Conservation (phyloP, 805 yeast genomes). For the Sugiyamaella chiloensis region DNA sequence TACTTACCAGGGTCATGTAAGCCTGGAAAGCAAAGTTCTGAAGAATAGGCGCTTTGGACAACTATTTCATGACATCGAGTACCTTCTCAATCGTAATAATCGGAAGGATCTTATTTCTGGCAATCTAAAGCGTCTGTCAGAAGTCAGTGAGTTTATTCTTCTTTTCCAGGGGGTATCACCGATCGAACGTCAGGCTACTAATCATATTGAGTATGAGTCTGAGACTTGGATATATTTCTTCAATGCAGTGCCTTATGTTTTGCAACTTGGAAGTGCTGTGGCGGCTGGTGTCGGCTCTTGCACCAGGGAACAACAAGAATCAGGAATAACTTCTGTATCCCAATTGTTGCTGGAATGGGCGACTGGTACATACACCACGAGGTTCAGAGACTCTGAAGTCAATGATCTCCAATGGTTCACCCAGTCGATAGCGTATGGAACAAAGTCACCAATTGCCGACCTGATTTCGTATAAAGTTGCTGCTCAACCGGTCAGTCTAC, state of each 20-base stretch:
- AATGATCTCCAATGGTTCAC: background rate
- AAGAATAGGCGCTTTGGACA: conserved; percentile 77
- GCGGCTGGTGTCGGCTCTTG: conserved; percentile 33
- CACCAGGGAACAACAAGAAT: conserved; percentile 21
- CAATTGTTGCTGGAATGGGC: conserved; percentile 29
- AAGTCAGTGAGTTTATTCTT: conserved; percentile 60
- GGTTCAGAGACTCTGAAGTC: conserved; percentile 24
- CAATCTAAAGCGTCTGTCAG: conserved; percentile 47
- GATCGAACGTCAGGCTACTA: conserved; percentile 65
- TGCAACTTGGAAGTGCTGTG: conserved; percentile 43
- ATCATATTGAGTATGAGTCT: conserved; percentile 88
- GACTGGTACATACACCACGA: conserved; percentile 19
- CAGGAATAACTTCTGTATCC: conserved; percentile 20
- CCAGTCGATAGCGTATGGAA: conserved; percentile 22
- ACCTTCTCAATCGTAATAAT: conserved; percentile 67
- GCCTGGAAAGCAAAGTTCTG: conserved; percentile 42
- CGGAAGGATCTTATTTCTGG: conserved; percentile 47
- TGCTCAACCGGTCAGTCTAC: conserved; percentile 55
- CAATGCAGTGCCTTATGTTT: conserved; percentile 63
- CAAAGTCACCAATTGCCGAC: conserved; percentile 16
- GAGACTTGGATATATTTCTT: conserved; percentile 75
- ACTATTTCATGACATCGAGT: conserved; percentile 73
- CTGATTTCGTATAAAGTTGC: conserved; percentile 30
- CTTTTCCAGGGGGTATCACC: conserved; percentile 79
- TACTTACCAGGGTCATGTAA: conserved; percentile 29